Evolutionary conservation across 805 yeast genomes (phyloP), one percentile per base, ranked within the genome.

Genomic region (Pichia heedii): DNA sequence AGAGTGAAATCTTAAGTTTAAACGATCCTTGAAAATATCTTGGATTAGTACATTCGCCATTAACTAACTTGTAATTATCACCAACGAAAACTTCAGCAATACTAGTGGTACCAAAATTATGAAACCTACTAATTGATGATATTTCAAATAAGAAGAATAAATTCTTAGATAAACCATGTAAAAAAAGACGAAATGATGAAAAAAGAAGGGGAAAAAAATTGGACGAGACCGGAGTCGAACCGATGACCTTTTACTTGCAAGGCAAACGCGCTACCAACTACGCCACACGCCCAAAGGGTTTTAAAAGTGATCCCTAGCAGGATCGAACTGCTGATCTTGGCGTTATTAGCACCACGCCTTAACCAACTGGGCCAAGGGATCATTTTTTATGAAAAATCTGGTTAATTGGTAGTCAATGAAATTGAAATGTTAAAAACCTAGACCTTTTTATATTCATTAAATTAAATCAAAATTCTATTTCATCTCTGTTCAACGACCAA

Each of bases 261-360:
- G 37, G 47, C 47, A 42, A 41, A 37, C 82, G 83, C 82, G 81
- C 82, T 77, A 77, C 84, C 84, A 77, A 76, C 84, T 77, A 74
- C 82, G 82, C 84, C 80, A 77, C 79, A 74, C 79, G 81, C 83
- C 83, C 81, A 29, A 37, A 22, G 49, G 57, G 9, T 16, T 9
- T 13, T 9, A 18, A 53, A 39, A n/a, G n/a, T 54, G 64, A 58
- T 79, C 83, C 83, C 83, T 78, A 77, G 83, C 85, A 76, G 85
- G 85, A 77, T 79, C 85, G 85, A 79, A 79, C 85, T 76, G 85
- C 83, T 77, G 85, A 79, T 78, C 84, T 60, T 60, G 65, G 68
- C 67, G 68, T 63, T 63, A 63, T 63, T 63, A 63, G 68, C 68
- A 63, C 68, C 65, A 61, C 60, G 68, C 68, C 68, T 63, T 63